phyloP scores from a whole-genome alignment of 768 basidiomycete genomes.

The Leccinum rimulosum region DNA sequence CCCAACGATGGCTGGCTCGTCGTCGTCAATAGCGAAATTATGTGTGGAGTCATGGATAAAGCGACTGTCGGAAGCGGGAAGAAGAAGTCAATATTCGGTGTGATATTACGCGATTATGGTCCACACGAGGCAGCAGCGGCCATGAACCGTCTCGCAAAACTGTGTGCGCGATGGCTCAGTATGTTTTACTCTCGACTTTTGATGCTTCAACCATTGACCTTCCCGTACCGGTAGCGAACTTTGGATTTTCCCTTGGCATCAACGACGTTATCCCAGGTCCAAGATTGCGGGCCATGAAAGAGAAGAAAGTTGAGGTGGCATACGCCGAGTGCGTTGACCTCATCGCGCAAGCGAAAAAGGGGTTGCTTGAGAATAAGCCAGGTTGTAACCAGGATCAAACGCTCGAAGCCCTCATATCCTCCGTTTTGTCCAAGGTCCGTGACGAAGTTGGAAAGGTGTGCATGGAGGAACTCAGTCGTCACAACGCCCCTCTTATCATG shows the following conservation, averaged over 20 bases:
- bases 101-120: conserved; percentile 96
- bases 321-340: conserved; percentile 85
- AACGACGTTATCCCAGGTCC: conserved; percentile 98
- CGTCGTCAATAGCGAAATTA: conserved; percentile 95
- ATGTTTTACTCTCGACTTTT: conserved; percentile 21
- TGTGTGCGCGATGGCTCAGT: conserved; percentile 94
- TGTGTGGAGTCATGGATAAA: conserved; percentile 99
- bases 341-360: conserved; percentile 87
- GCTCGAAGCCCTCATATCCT: conserved; percentile 93
- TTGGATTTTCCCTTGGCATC: conserved; percentile 96
- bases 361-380: conserved; percentile 93
- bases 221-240: conserved; percentile 77
- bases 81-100: conserved; percentile 98
- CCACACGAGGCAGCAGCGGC: conserved; percentile 90
- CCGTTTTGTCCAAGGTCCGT: conserved; percentile 90
- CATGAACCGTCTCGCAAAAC: conserved; percentile 95
- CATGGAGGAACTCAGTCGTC: conserved; percentile 95
- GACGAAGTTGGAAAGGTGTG: conserved; percentile 96
- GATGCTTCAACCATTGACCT: conserved; percentile 4
- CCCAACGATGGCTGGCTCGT: conserved; percentile 99
- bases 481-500: conserved; percentile 98
- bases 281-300: conserved; percentile 75
- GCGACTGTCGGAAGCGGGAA: conserved; percentile 96
- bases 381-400: conserved; percentile 97
- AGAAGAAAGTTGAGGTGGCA: conserved; percentile 80